Percentiles rank a stretch among this genome's conserved stretches.
Evolutionary conservation across 108 stramenopile species (phyloP).

Genomic region (Bacterosira constricta): DNA sequence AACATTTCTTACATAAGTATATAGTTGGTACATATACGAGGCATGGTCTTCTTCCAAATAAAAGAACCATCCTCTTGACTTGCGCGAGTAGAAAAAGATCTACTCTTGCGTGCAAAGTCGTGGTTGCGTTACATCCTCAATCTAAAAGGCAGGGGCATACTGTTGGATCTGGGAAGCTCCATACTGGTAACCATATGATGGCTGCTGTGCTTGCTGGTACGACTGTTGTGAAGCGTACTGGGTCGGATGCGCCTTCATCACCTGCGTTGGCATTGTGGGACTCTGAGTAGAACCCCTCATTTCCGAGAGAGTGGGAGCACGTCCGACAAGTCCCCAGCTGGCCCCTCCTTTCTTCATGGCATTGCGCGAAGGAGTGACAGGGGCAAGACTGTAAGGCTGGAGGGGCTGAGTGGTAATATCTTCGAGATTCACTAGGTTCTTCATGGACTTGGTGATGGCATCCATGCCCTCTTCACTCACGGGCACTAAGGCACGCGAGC

Average conservation of each 20-base stretch:
- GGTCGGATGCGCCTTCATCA: not conserved
- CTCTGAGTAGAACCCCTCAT: not conserved
- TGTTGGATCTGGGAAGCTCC: too few relatives aligned
- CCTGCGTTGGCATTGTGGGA: not conserved
- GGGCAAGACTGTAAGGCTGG: not conserved
- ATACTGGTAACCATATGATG: too few relatives aligned
- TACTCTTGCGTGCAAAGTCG: too few relatives aligned
- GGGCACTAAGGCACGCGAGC: conserved; percentile 25
- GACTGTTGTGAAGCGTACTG: too few relatives aligned
- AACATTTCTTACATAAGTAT: too few relatives aligned
- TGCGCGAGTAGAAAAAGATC: too few relatives aligned
- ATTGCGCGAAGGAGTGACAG: not conserved
- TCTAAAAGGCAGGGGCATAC: too few relatives aligned
- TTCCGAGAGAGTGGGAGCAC: conserved; percentile 43
- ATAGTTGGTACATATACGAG: too few relatives aligned
- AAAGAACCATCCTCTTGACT: too few relatives aligned
- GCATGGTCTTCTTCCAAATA: too few relatives aligned
- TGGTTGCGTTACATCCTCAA: too few relatives aligned
- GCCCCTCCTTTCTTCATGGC: not conserved
- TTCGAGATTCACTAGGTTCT: conserved; percentile 44
- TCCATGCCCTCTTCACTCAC: conserved; percentile 31
- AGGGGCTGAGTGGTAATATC: conserved; percentile 21
- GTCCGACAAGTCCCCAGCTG: conserved; percentile 10
- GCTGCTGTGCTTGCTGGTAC: too few relatives aligned
- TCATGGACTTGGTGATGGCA: conserved; percentile 37